Evolutionary conservation across 495 filamentous ascomycete genomes (phyloP).

Genomic region (Aspergillus leporis): DNA sequence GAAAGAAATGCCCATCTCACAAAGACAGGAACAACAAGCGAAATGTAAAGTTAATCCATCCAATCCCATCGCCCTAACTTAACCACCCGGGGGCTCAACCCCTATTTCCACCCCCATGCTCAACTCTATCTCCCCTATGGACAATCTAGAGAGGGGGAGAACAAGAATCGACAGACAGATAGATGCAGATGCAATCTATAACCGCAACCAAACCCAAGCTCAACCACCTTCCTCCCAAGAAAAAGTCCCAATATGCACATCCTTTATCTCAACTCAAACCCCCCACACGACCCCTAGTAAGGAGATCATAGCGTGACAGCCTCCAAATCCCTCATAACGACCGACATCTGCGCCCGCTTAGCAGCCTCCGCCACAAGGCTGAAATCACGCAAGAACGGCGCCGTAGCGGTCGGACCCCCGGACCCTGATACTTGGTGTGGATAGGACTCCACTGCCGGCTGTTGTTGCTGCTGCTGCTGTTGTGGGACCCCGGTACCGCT

Average conservation of each 20-base stretch:
- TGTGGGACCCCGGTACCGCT: background rate
- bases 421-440: slow-evolving; percentile 37
- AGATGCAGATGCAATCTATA: background rate
- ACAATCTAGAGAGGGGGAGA: background rate
- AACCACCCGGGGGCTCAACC: background rate
- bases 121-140: too few relatives aligned
- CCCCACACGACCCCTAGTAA: background rate
- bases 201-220: background rate
- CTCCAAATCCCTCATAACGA: slow-evolving; percentile 81
- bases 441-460: slow-evolving; percentile 23
- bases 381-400: slow-evolving; percentile 71
- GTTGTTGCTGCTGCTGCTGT: slow-evolving; percentile 12
- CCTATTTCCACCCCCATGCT: background rate
- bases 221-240: background rate
- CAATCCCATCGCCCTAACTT: background rate
- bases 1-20: background rate
- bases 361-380: slow-evolving; percentile 92
- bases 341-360: slow-evolving; percentile 86
- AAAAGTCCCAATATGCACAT: background rate
- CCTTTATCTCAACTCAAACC: background rate
- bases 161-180: background rate
- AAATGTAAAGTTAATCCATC: background rate
- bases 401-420: slow-evolving; percentile 55
- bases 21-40: too few relatives aligned
- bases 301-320: slow-evolving; percentile 40